These are phyloP conservation scores for Ananas comosus DNA, from an alignment of 176 grass and related monocot species.

Conservation along the genomic window DNA sequence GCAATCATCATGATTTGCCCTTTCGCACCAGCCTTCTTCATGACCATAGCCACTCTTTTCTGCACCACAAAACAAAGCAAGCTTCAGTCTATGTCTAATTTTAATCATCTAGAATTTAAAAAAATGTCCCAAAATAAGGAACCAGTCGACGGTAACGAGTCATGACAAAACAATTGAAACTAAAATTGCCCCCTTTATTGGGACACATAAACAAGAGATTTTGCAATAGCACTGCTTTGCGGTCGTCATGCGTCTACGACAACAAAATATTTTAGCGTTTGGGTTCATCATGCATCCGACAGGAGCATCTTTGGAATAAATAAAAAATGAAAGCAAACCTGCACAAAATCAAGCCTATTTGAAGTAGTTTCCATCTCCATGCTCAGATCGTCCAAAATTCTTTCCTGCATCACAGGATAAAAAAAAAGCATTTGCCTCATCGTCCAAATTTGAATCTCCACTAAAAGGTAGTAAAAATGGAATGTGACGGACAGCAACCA, in stretches of 20 bases:
- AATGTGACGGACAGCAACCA: too few species aligned
- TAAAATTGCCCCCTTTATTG: too few species aligned
- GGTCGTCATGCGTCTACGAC: too few species aligned
- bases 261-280: too few species aligned
- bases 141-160: too few species aligned
- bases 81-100: neutral
- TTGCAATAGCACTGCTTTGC: too few species aligned
- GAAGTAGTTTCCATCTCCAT: slow-evolving; percentile 89
- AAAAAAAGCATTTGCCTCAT: slow-evolving; percentile 3
- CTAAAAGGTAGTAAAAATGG: neutral
- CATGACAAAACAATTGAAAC: too few species aligned
- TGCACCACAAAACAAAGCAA: slow-evolving; percentile 8
- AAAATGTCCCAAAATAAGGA: too few species aligned
- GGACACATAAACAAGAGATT: too few species aligned
- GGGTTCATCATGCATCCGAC: too few species aligned
- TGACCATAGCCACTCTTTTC: slow-evolving; percentile 94
- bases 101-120: neutral
- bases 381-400: slow-evolving; percentile 70
- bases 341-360: slow-evolving; percentile 83
- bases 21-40: slow-evolving; percentile 79
- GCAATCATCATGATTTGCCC: slow-evolving; percentile 78
- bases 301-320: neutral
- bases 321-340: slow-evolving; percentile 30
- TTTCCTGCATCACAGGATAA: slow-evolving; percentile 42
- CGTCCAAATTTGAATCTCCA: neutral